phyloP scores from a whole-genome alignment of 805 yeast genomes.

The Spathaspora girioi region DNA sequence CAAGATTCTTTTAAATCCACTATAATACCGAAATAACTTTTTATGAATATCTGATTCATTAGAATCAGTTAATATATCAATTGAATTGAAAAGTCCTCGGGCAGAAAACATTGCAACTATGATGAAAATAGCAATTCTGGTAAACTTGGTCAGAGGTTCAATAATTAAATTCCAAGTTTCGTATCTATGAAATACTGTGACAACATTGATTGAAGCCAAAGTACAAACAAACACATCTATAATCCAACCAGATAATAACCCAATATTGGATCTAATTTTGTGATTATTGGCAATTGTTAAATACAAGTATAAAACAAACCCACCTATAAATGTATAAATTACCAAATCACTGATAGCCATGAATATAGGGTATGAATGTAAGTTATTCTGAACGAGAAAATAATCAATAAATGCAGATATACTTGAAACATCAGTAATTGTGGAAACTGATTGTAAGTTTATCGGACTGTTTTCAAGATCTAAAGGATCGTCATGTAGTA shows the following conservation, averaged over 20 bases:
- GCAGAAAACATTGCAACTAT: constrained; percentile 27
- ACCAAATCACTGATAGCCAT: constrained; percentile 3
- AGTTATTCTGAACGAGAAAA: neutral
- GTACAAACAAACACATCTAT: constrained; percentile 20
- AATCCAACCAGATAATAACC: constrained; percentile 36
- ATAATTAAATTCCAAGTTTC: constrained; percentile 23
- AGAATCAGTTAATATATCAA: constrained; percentile 25
- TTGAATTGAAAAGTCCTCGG: constrained; percentile 23
- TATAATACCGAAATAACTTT: constrained; percentile 25
- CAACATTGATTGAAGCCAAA: constrained; percentile 24
- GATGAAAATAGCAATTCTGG: constrained; percentile 19
- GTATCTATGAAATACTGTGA: constrained; percentile 13
- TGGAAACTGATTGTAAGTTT: neutral
- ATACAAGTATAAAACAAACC: constrained; percentile 19
- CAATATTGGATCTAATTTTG: constrained; percentile 31
- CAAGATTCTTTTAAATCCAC: constrained; percentile 20
- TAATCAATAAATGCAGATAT: neutral
- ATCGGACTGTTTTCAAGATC: no score
- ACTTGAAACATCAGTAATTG: neutral
- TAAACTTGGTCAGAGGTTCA: constrained; percentile 24
- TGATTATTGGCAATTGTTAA: constrained; percentile 31
- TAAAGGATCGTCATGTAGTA: constrained; percentile 14
- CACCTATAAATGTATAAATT: neutral
- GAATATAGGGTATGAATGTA: neutral
- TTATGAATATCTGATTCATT: constrained; percentile 14